Base-by-base conservation (phyloP, 345 rosid genomes). In the Turnera subulata region DNA sequence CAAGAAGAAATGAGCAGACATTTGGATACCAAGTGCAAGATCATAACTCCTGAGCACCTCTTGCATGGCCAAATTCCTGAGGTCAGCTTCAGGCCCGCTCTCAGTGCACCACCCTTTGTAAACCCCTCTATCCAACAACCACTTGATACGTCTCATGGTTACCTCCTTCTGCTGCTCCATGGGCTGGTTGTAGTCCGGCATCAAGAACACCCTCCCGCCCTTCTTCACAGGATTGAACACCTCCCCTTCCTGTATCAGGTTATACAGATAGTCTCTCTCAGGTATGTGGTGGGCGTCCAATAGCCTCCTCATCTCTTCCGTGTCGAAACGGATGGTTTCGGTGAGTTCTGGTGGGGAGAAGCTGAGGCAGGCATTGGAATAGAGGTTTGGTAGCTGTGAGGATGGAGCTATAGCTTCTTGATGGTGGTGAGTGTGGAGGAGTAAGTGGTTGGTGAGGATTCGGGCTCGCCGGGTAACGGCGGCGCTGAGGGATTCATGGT, bases 101-200 rank as follows among this genome's bases (percentile, higher is more conserved):
- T 29, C 80, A 2, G 93, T 92, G 65, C 89, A 68, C 96, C 96
- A 92, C 0, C 93, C 91, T 12, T 74, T 37, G 53, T 81, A 92
- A 9, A 75, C 91, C 2, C 93, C 93, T 55, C 61, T 72, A 37
- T 86, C 95, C 1, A 67, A 60, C 71, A 92, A 52, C 46, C 72
- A 84, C 50, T 39, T 67, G 53, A 92, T 75, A 64, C 96, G 73
- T 60, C 55, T 84, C 96, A 79, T 72, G 0, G 95, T 92, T 56
- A 84, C 75, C 78, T 89, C 95, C 10, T 96, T 69, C 69, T 92
- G 98, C 55, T 86, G 95, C 76, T 86, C 98, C 96, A 80, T 92
- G 26, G 95, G 58, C 79, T 89, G 96, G 72, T 89, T 89, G 46
- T 73, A 89, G 62, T 89, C 93, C 10, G 96, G 91, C 33, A 68